These are phyloP conservation scores for Debaryomyces sp. DNA, from an alignment of 1,139 yeast species.

Conservation along the genomic window DNA sequence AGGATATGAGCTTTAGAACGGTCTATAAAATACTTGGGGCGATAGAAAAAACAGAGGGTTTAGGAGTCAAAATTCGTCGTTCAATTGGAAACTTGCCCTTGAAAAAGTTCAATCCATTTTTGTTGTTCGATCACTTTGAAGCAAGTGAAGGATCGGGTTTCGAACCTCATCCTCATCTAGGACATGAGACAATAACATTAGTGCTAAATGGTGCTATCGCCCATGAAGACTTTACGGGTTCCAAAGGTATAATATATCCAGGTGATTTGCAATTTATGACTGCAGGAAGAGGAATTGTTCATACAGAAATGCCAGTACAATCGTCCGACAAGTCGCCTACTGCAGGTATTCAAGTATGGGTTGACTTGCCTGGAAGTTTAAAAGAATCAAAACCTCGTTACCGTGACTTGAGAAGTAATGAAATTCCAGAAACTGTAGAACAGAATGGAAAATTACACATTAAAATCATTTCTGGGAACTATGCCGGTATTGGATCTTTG, in stretches of 20 bases:
- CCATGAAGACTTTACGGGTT: constrained; percentile 91
- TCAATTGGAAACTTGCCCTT: constrained; percentile 71
- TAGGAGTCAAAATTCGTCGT: constrained; percentile 83
- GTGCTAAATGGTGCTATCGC: constrained; percentile 76
- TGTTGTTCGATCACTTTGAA: constrained; percentile 79
- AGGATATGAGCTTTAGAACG: constrained; percentile 38
- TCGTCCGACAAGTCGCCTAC: constrained; percentile 58
- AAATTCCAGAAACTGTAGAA: constrained; percentile 65
- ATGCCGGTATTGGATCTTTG: constrained; percentile 74
- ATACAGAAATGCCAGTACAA: constrained; percentile 79
- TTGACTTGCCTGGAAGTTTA: constrained; percentile 73
- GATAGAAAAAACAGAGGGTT: constrained; percentile 81
- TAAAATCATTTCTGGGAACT: constrained; percentile 75
- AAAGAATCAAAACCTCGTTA: constrained; percentile 77
- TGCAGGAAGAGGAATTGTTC: constrained; percentile 88
- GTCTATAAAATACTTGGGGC: constrained; percentile 65
- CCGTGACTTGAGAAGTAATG: constrained; percentile 74
- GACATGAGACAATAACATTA: constrained; percentile 86
- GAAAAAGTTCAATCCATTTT: constrained; percentile 80
- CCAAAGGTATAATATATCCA: constrained; percentile 72
- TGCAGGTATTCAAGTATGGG: constrained; percentile 88
- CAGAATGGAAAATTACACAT: constrained; percentile 71
- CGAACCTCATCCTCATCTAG: constrained; percentile 93
- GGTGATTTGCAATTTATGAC: constrained; percentile 96
- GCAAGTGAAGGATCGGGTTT: constrained; percentile 62